Percentiles rank a stretch among this genome's conserved stretches.
phyloP scores from a whole-genome alignment of 164 flowering plant species.

The Santalum album region DNA sequence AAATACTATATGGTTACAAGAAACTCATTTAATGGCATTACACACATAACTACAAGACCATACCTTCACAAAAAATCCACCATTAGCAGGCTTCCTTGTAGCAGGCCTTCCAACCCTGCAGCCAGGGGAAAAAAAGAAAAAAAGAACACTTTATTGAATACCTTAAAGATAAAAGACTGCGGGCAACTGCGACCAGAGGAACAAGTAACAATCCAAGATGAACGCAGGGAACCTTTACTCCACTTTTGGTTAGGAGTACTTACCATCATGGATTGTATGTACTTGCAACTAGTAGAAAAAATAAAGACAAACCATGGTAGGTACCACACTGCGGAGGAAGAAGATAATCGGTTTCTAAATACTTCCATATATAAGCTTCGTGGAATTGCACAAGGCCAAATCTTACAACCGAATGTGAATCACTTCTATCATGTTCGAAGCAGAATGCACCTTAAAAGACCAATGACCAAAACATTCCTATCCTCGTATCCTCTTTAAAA shows the following conservation, averaged over 20 bases:
- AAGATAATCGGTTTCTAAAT: not conserved
- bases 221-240: not conserved
- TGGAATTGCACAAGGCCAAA: too few species aligned
- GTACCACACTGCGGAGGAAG: too few species aligned
- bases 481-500: too few species aligned
- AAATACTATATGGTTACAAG: too few species aligned
- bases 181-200: not conserved
- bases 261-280: constrained; percentile 8
- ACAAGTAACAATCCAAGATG: not conserved
- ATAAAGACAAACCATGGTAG: constrained; percentile 28
- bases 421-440: not conserved
- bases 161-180: not conserved
- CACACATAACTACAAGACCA: not conserved
- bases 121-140: constrained; percentile 10
- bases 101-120: constrained; percentile 41
- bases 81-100: constrained; percentile 29
- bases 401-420: not conserved
- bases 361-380: too few species aligned
- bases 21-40: too few species aligned
- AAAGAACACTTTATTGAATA: not conserved
- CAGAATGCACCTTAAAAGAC: too few species aligned
- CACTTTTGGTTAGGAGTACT: constrained; percentile 9
- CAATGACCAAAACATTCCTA: too few species aligned
- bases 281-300: constrained; percentile 15
- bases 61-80: constrained; percentile 38